Evolutionary conservation across 108 stramenopile genomes (phyloP).

Genomic region (Pseudonitzschia multistriata): DNA sequence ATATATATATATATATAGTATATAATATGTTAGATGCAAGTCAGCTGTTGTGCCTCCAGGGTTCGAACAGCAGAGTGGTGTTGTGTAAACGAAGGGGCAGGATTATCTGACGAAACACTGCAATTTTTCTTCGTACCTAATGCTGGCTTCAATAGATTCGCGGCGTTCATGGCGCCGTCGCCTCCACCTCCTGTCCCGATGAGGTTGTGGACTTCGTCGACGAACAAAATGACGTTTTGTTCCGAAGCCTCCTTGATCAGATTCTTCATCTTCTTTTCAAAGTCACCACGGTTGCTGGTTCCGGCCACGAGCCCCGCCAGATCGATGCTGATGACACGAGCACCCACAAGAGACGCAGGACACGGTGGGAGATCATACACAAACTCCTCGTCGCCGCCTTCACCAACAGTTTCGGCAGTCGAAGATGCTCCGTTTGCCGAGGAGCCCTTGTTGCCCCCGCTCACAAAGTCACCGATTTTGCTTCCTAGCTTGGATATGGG

Average conservation of each 20-base stretch:
- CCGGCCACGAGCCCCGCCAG: conserved; percentile 78
- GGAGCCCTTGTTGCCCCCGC: conserved; percentile 7
- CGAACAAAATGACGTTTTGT: conserved; percentile 76
- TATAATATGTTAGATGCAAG: too few relatives aligned
- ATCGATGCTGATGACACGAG: conserved; percentile 70
- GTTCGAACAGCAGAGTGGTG: too few relatives aligned
- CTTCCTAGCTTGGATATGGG: conserved; percentile 15
- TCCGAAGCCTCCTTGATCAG: conserved; percentile 66
- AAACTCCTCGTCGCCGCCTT: conserved; percentile 49
- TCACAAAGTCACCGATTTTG: conserved; percentile 17
- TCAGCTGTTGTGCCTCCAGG: too few relatives aligned
- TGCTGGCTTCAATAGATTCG: conserved; percentile 88
- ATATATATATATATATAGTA: background rate
- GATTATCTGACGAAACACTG: too few relatives aligned
- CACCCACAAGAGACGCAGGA: conserved; percentile 60
- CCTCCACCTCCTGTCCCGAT: conserved; percentile 88
- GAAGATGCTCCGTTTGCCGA: background rate
- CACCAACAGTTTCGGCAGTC: conserved; percentile 24
- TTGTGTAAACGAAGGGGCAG: too few relatives aligned
- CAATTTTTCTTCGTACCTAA: conserved; percentile 30
- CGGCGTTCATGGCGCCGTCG: conserved; percentile 87
- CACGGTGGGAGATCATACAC: conserved; percentile 57
- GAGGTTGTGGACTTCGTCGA: conserved; percentile 82
- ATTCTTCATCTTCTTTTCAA: conserved; percentile 82
- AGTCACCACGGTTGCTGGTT: conserved; percentile 81